Evolutionary conservation across 192 early-diverging fungal species (phyloP), one percentile per base, ranked within the genome.

Genomic region (Coemansia sp.): DNA sequence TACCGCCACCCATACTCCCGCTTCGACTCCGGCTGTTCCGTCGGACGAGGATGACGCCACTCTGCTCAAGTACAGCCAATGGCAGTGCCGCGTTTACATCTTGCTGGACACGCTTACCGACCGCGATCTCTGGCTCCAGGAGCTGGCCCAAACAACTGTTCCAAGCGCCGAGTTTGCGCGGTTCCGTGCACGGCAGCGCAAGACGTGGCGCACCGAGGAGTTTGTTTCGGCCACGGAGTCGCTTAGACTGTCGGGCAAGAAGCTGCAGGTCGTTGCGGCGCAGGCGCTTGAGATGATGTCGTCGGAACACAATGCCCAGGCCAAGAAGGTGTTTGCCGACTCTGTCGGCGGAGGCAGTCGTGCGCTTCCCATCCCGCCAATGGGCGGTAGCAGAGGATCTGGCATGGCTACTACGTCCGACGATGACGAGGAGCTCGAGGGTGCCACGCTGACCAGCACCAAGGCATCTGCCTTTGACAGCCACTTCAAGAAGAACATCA

Each of bases 81-180:
- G 81, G 81, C 81, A 78, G 57, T 83, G 81, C 70, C 81, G 81
- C 44, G 81, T 83, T 19, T 83, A 83, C 52, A n/a, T 83, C 6
- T 61, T 83, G 16, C 63, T 83, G 18, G 81, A 78, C 15, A 69
- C 75, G 15, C 64, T 83, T 23, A 47, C 61, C 5, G 76, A 77
- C 63, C 72, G 81, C 50, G 76, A 77, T 37, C 40, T 61, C 39
- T 83, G 81, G 81, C 72, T 83, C 42, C 44, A 63, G 39, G 76
- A 77, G 70, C 72, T 83, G 40, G 62, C 37, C 5, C n/a, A 42
- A 3, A 57, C 60, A 4, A 63, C 71, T 4, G 79, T 82, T 26
- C 79, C 79, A 5, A 82, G 79, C 65, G 75, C 74, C 50, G 79
- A 76, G 71, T 72, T 72, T 63, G 65, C 72, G 0, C 70, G 79